A percentile compares a stretch with the other conserved stretches of the same genome.
Evolutionary conservation across 2,329 filamentous ascomycete genomes (phyloP).

Genomic region (Acarospora socialis): DNA sequence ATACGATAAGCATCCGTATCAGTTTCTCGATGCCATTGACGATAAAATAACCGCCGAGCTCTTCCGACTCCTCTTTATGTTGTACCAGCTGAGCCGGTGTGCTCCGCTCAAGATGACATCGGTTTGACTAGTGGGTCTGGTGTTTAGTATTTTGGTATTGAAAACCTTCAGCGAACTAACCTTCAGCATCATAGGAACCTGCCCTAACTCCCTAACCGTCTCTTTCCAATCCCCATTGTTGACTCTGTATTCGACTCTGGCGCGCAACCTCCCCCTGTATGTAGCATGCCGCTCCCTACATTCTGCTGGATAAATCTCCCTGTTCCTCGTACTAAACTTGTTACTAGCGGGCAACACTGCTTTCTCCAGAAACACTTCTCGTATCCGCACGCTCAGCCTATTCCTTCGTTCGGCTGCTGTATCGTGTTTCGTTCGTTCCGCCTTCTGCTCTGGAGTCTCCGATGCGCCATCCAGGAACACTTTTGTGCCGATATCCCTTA

Average conservation of each 20-base stretch:
- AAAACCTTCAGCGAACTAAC: constrained; percentile 40
- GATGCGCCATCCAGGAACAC: constrained; percentile 67
- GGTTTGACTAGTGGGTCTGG: constrained; percentile 79
- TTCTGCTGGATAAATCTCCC: constrained; percentile 81
- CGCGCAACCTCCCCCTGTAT: constrained; percentile 75
- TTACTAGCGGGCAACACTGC: constrained; percentile 65
- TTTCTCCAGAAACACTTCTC: constrained; percentile 70
- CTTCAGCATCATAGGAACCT: constrained; percentile 87
- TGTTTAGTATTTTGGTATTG: background rate
- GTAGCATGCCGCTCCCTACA: constrained; percentile 87
- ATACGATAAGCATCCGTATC: constrained; percentile 80
- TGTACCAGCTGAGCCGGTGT: constrained; percentile 70
- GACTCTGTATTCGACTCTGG: constrained; percentile 69
- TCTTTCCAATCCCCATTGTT: constrained; percentile 78
- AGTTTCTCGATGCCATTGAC: constrained; percentile 97
- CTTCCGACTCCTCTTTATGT: constrained; percentile 88
- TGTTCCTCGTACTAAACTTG: constrained; percentile 63
- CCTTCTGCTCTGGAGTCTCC: constrained; percentile 26
- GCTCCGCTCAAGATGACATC: constrained; percentile 78
- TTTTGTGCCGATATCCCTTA: constrained; percentile 84
- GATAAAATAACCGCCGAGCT: constrained; percentile 91
- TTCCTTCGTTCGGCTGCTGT: constrained; percentile 48
- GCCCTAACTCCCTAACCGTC: constrained; percentile 70
- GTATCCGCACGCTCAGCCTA: constrained; percentile 61
- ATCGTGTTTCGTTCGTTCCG: constrained; percentile 36